Percentiles rank a stretch among this genome's conserved stretches.
These are phyloP conservation scores for Backusella westeae DNA, from an alignment of 192 early-diverging fungal species.

Conservation along the genomic window DNA sequence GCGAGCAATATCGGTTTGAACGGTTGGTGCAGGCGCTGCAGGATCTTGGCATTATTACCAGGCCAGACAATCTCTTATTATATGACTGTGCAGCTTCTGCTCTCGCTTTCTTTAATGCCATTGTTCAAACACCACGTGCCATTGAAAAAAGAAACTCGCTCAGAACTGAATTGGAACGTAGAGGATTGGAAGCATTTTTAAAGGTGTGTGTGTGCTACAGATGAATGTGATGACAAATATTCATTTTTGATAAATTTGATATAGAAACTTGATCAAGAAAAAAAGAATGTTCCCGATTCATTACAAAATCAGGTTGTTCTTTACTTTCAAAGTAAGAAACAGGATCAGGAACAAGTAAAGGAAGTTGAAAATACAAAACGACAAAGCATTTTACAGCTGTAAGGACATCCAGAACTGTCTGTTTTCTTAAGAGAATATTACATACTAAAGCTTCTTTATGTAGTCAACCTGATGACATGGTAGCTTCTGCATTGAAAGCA, in stretches of 20 bases:
- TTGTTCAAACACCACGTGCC: constrained; percentile 42
- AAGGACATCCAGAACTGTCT: not conserved
- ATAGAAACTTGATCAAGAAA: not conserved
- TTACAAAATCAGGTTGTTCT: constrained; percentile 38
- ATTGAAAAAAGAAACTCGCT: constrained; percentile 42
- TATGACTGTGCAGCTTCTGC: constrained; percentile 47
- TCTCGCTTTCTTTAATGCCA: constrained; percentile 44
- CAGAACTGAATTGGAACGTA: constrained; percentile 45
- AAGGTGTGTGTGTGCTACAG: constrained; percentile 22
- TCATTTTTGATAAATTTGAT: not conserved
- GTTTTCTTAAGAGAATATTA: not conserved
- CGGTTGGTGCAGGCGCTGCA: constrained; percentile 41
- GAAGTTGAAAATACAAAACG: constrained; percentile 35
- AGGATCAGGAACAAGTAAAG: constrained; percentile 43
- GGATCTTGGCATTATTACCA: constrained; percentile 4
- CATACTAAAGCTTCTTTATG: not conserved
- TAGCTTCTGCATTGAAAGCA: constrained; percentile 18
- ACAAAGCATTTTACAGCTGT: constrained; percentile 33
- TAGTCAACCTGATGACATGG: constrained; percentile 33
- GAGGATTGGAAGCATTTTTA: constrained; percentile 49
- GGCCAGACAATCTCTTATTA: constrained; percentile 19
- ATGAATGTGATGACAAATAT: not conserved
- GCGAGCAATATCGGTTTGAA: constrained; percentile 55
- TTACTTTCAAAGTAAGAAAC: constrained; percentile 40
- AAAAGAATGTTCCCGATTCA: not conserved